Conservation (phyloP, 148 eudicot species). For the Pouteria glomerata region DNA sequence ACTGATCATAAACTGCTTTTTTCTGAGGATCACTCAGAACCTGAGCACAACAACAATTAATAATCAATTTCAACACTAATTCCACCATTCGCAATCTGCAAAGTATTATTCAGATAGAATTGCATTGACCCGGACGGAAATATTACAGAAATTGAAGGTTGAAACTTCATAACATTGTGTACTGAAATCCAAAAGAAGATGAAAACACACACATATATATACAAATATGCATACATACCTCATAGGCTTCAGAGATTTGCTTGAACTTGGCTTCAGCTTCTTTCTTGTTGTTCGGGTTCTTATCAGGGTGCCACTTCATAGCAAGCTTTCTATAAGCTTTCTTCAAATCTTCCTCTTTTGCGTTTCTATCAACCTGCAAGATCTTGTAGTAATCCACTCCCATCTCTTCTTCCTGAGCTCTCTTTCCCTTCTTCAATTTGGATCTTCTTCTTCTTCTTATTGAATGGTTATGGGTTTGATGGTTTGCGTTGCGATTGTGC, state of each 20-base stretch:
- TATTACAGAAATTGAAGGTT: too few species aligned
- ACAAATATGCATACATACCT: not conserved
- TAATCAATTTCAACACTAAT: too few species aligned
- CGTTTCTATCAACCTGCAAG: slow-evolving; percentile 46
- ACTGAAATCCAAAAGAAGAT: too few species aligned
- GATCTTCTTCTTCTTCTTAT: not conserved
- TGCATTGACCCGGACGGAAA: too few species aligned
- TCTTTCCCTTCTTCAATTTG: slow-evolving; percentile 21
- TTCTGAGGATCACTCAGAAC: slow-evolving; percentile 77
- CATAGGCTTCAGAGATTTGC: slow-evolving; percentile 69
- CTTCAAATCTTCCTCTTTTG: slow-evolving; percentile 62
- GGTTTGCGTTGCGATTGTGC: too few species aligned
- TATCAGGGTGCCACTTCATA: slow-evolving; percentile 65
- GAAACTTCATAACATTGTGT: too few species aligned
- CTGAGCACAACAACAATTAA: slow-evolving; percentile 18
- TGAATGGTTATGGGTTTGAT: too few species aligned
- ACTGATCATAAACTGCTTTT: slow-evolving; percentile 66
- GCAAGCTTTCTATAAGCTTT: slow-evolving; percentile 59
- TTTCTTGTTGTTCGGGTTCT: slow-evolving; percentile 48
- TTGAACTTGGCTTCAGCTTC: slow-evolving; percentile 68
- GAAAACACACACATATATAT: too few species aligned
- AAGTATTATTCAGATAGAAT: too few species aligned
- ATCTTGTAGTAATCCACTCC: slow-evolving; percentile 60
- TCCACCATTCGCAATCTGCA: too few species aligned
- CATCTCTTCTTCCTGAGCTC: slow-evolving; percentile 21